Conservation (phyloP, 768 basidiomycete genomes). For the Harrya chromipes region DNA sequence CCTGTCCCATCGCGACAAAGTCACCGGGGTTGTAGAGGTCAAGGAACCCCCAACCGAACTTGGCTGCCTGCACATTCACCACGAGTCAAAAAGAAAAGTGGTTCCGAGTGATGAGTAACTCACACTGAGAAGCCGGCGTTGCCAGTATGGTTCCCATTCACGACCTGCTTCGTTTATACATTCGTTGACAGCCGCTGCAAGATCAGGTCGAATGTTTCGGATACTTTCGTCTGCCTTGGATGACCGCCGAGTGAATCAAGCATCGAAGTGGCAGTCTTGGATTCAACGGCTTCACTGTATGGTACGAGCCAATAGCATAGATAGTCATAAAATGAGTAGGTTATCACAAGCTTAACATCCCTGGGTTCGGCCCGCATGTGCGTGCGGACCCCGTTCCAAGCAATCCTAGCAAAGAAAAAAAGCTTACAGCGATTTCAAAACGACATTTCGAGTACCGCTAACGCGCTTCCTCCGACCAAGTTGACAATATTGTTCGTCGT, state of each 20-base stretch:
- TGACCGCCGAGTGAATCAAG: slow-evolving; percentile 80
- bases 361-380: no score
- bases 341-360: no score
- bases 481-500: neutral
- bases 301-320: no score
- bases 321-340: neutral
- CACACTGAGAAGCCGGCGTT: slow-evolving; percentile 80
- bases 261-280: slow-evolving; percentile 52
- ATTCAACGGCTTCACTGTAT: no score
- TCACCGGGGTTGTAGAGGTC: slow-evolving; percentile 92
- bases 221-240: slow-evolving; percentile 94
- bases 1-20: slow-evolving; percentile 90
- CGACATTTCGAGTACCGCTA: neutral
- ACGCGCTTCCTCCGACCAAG: neutral
- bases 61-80: slow-evolving; percentile 68
- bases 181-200: slow-evolving; percentile 83
- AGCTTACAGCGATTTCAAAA: neutral
- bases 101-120: neutral
- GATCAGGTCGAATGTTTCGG: slow-evolving; percentile 80
- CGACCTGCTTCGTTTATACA: slow-evolving; percentile 92
- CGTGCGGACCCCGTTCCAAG: neutral
- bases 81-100: neutral
- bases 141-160: slow-evolving; percentile 91
- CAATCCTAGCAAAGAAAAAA: neutral
- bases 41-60: slow-evolving; percentile 91